Conservation (phyloP, 495 filamentous ascomycete genomes). For the Tuber aestivum region DNA sequence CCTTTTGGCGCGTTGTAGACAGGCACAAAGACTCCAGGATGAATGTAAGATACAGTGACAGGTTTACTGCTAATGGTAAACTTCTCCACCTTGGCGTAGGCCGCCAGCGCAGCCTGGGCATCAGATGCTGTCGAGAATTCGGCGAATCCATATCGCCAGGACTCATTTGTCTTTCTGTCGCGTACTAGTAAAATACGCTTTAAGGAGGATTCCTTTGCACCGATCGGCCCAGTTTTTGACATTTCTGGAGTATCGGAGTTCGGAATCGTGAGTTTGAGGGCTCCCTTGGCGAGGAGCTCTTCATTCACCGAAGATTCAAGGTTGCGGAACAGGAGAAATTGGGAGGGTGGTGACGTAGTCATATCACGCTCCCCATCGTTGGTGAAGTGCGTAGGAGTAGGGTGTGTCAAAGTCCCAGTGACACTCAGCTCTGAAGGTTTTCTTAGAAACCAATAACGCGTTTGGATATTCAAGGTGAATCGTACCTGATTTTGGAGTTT, state of each 20-base stretch:
- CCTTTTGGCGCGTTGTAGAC: conserved; percentile 54
- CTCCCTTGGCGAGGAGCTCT: conserved; percentile 69
- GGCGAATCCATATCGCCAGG: conserved; percentile 83
- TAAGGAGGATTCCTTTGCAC: conserved; percentile 69
- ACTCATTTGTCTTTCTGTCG: conserved; percentile 66
- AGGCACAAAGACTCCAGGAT: conserved; percentile 82
- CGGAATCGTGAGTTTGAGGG: conserved; percentile 60
- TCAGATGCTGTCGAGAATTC: conserved; percentile 75
- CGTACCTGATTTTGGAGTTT: conserved; percentile 63
- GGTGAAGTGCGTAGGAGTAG: conserved; percentile 45
- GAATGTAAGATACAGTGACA: conserved; percentile 70
- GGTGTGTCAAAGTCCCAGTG: conserved; percentile 42
- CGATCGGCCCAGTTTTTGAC: conserved; percentile 46
- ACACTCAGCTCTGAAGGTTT: conserved; percentile 38
- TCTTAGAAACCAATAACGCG: conserved; percentile 15
- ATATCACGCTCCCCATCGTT: conserved; percentile 78
- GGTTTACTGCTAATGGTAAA: conserved; percentile 80
- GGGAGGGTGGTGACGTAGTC: conserved; percentile 67
- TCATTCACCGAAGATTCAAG: conserved; percentile 71
- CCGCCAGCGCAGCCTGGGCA: conserved; percentile 67
- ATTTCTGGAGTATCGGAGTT: conserved; percentile 22
- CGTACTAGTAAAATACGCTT: conserved; percentile 73
- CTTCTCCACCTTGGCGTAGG: conserved; percentile 68
- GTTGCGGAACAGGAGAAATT: conserved; percentile 71
- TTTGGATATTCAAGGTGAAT: background rate